A percentile compares a stretch with the other conserved stretches of the same genome.
Conservation (phyloP, 768 basidiomycete genomes). For the Pleurotus djamor region DNA sequence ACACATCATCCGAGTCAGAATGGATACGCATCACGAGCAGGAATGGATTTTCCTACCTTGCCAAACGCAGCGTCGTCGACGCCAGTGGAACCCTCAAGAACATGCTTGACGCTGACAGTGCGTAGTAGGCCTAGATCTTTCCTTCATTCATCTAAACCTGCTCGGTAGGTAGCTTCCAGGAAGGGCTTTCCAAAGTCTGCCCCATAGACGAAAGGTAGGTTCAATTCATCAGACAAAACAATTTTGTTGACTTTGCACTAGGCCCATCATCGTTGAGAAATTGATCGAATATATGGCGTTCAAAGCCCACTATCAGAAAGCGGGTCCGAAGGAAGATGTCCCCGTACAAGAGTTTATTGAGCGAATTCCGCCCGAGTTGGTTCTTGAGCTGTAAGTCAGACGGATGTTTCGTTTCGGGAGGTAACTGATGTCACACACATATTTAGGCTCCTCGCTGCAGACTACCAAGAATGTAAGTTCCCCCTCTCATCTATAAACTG, state of each 20-base stretch:
- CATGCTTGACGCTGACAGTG: conserved; percentile 76
- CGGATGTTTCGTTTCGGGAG: not conserved
- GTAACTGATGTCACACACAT: not conserved
- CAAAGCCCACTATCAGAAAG: conserved; percentile 76
- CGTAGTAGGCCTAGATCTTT: conserved; percentile 14
- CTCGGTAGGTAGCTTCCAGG: conserved; percentile 64
- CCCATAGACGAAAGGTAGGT: conserved; percentile 69
- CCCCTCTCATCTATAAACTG: not conserved
- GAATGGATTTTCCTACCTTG: conserved; percentile 82
- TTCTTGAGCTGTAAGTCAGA: conserved; percentile 77
- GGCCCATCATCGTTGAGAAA: conserved; percentile 68
- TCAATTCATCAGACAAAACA: not conserved
- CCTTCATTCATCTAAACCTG: not conserved
- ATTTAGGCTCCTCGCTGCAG: conserved; percentile 11
- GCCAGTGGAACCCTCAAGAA: conserved; percentile 80
- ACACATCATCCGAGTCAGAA: conserved; percentile 29
- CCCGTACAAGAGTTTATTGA: conserved; percentile 78
- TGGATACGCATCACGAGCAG: conserved; percentile 79
- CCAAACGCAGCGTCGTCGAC: conserved; percentile 71
- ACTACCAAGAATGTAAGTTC: conserved; percentile 9
- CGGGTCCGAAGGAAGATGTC: conserved; percentile 66
- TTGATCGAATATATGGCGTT: conserved; percentile 88
- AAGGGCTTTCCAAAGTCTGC: conserved; percentile 71
- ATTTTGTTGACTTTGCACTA: not conserved
- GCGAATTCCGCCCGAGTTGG: conserved; percentile 83